Conservation (phyloP, 2,329 filamentous ascomycete genomes). For the Ophiocordyceps camponoti-floridani region DNA sequence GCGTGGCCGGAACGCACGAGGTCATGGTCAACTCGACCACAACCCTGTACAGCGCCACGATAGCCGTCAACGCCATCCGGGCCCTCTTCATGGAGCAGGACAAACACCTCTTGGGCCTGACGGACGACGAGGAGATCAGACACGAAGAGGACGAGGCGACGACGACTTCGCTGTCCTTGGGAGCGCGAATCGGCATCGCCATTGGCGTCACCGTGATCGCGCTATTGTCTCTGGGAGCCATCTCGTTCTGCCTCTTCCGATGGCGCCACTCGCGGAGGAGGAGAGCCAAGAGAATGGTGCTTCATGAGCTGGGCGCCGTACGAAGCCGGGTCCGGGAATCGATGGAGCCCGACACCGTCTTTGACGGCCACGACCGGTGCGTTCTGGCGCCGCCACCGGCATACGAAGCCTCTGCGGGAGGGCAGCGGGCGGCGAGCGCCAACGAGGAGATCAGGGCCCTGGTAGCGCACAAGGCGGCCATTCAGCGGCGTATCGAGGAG, state of each 20-base stretch:
- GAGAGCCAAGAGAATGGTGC: slow-evolving; percentile 2
- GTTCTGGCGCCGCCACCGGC: slow-evolving; percentile 12
- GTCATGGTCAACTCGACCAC: slow-evolving; percentile 17
- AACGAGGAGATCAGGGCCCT: slow-evolving; percentile 13
- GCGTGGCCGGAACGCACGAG: slow-evolving; percentile 15
- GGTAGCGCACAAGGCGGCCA: slow-evolving; percentile 15
- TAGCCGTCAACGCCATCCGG: slow-evolving; percentile 18
- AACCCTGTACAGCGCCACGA: slow-evolving; percentile 17
- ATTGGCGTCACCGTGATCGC: slow-evolving; percentile 13
- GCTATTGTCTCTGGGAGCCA: slow-evolving; percentile 10
- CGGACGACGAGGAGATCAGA: slow-evolving; percentile 13
- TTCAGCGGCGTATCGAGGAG: slow-evolving; percentile 17
- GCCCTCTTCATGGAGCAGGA: slow-evolving; percentile 19
- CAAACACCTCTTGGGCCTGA: slow-evolving; percentile 14
- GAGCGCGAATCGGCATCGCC: slow-evolving; percentile 17
- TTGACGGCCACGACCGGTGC: slow-evolving; percentile 1
- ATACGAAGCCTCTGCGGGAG: slow-evolving; percentile 10
- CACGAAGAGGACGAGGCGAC: slow-evolving; percentile 4
- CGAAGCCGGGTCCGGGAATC: neutral
- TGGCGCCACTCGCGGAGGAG: slow-evolving; percentile 6
- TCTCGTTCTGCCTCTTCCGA: slow-evolving; percentile 10
- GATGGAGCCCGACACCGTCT: neutral
- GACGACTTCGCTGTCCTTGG: slow-evolving; percentile 8
- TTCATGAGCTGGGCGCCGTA: slow-evolving; percentile 1
- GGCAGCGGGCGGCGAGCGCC: slow-evolving; percentile 7